Evolutionary conservation across 164 flowering plant species (phyloP), one percentile per base, ranked within the genome.

Genomic region (Akebia trifoliata): DNA sequence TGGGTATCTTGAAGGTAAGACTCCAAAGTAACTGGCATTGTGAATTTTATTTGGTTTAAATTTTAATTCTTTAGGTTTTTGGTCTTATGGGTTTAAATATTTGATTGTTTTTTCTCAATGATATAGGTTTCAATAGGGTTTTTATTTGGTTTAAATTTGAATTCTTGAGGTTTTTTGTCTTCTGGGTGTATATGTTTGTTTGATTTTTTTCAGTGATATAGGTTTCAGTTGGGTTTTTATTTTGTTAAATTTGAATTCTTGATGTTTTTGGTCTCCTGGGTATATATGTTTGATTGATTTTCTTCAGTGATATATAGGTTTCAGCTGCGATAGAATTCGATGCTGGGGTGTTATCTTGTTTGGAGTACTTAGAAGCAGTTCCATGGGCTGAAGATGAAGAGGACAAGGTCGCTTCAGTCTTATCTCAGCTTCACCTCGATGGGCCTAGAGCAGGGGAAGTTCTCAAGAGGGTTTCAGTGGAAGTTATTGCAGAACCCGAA

Each of bases 371-470:
- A 37, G 99, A 93, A 69, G 97, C 99, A 18, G 99, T 95, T 43
- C 96, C 98, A 20, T 92, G 98, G 98, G 86, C 91, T 3, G 98
- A 89, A 75, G 98, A 89, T 62, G 98, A 92, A 73, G 98, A 92
- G 60, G 95, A 89, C 62, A 89, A 82, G 69, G 88, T 93, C 17
- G 88, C 96, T 17, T 68, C 82, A 0, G 59, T 88, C 28, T 69
- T 86, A 39, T 78, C 95, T 0, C 88, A 88, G 74, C 88, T 88
- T 12, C 86, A 64, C 26, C 90, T 93, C 14, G 92, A 90, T 58
- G 82, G 83, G 2, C 77, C 73, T 18, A 90, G 86, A 54, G 88
- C 95, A 4, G 83, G 81, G 15, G 90, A 87, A 63, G 99, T 93
- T 47, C 61, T 93, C 45, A 87, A 83, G 69, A 76, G 99, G 70